Evolutionary conservation across 345 rosid genomes (phyloP).

Genomic region (Adansonia digitata): DNA sequence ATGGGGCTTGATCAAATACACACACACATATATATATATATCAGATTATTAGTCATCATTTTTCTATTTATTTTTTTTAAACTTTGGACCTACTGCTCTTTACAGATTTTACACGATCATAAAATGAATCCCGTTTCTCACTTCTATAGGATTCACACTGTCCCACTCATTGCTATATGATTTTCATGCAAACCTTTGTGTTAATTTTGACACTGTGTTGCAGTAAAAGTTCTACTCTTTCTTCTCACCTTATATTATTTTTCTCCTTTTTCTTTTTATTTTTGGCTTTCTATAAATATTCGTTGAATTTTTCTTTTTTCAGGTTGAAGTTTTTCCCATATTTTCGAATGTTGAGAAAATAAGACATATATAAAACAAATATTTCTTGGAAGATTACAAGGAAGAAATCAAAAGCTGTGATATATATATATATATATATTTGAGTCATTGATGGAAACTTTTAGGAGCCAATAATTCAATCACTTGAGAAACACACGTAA

Average conservation of each 20-base stretch:
- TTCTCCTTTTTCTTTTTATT: no score
- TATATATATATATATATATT: neutral
- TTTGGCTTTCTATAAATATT: neutral
- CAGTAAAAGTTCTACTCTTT: neutral
- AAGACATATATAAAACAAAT: neutral
- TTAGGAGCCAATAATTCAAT: conserved; percentile 39
- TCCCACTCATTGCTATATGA: conserved; percentile 24
- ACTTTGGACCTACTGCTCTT: conserved; percentile 27
- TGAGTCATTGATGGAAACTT: conserved; percentile 33
- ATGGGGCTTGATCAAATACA: conserved; percentile 26
- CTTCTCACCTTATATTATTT: neutral
- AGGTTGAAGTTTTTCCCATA: neutral
- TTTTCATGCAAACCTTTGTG: conserved; percentile 31
- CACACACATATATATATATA: conserved; percentile 41
- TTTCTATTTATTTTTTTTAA: conserved; percentile 30
- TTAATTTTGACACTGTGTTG: conserved; percentile 20
- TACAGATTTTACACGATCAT: conserved; percentile 26
- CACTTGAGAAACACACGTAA: conserved; percentile 36
- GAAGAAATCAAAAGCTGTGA: conserved; percentile 14
- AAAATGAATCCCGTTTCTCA: conserved; percentile 25
- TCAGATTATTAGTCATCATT: conserved; percentile 56
- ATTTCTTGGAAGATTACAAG: conserved; percentile 26
- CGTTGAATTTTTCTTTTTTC: neutral
- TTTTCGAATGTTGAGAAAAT: neutral
- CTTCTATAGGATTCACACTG: conserved; percentile 32